These are phyloP conservation scores for Penicillium fimorum DNA, from an alignment of 495 filamentous ascomycete genomes.

Conservation along the genomic window DNA sequence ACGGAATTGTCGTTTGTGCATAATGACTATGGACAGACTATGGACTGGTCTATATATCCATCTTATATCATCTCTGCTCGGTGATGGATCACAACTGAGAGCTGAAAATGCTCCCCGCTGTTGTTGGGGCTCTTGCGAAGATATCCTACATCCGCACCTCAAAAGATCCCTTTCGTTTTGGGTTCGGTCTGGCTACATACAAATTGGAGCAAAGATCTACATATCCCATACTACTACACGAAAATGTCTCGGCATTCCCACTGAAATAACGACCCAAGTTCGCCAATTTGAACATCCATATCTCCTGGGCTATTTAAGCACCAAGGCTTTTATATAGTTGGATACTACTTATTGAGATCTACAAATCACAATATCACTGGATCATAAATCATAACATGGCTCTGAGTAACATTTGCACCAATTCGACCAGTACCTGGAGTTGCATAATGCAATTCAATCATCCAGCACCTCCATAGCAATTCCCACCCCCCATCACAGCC, in stretches of 20 bases:
- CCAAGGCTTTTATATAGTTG: background rate
- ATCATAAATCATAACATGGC: conserved; percentile 8
- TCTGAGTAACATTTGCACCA: background rate
- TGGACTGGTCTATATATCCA: too few species aligned
- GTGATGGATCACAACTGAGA: background rate
- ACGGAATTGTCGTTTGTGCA: background rate
- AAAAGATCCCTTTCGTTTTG: background rate
- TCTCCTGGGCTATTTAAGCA: background rate
- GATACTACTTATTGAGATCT: background rate
- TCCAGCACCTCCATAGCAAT: background rate
- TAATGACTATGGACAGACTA: background rate
- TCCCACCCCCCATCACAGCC: conserved; percentile 24
- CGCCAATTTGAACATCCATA: too few species aligned
- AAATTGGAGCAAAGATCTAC: background rate
- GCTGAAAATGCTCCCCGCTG: background rate
- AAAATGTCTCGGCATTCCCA: background rate
- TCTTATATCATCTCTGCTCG: background rate
- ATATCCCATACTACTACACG: background rate
- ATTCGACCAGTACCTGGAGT: background rate
- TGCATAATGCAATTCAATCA: background rate
- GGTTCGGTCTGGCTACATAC: background rate
- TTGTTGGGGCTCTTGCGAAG: background rate
- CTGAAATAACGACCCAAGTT: background rate
- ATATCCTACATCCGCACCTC: background rate
- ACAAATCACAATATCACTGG: background rate